Evolutionary conservation across 2,329 filamentous ascomycete species (phyloP), one percentile per base, ranked within the genome.

Genomic region (Orbilia quercus): DNA sequence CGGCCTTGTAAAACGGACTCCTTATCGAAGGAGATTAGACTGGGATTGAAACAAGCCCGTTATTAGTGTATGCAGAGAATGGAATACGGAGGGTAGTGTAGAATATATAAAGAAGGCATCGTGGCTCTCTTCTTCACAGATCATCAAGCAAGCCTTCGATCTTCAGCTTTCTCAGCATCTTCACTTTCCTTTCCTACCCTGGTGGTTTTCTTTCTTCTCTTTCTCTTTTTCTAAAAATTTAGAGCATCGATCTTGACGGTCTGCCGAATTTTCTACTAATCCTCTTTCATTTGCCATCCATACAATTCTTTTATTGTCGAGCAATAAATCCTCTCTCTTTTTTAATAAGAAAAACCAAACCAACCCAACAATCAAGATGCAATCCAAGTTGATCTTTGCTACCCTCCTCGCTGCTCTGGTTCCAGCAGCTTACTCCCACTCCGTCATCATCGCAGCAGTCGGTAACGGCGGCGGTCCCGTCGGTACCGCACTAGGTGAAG

Each of bases 131-230:
- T 60, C 47, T 64, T 20, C 55, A 22, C 48, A 36, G 40, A 69
- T 69, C 64, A 69, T 60, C 64, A 69, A 69, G 64, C 64, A 69
- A 69, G 64, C 55, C 48, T 60, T 69, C 55, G 54, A 69, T 69
- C 64, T 69, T 69, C 64, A 69, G 64, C 63, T 47, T 38, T 54
- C 38, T 48, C 42, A 60, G 47, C 54, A 60, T 60, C 64, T 59
- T 34, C 48, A 34, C 54, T 53, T 55, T 60, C 64, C 25, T 60
- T 66, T 50, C 36, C 20, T 48, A 59, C 53, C 44, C 55, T 47
- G 55, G 55, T 59, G 55, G 55, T 59, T 59, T 59, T 47, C 25
- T 14, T 51, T 34, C 42, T 4, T 22, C n/a, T 57, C 12, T 28
- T 54, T 38, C 28, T n/a, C 28, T 31, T 31, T 9, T 31, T 31